phyloP scores from a whole-genome alignment of 1,284 basidiomycete genomes.

The Apiotrichum laibachii region DNA sequence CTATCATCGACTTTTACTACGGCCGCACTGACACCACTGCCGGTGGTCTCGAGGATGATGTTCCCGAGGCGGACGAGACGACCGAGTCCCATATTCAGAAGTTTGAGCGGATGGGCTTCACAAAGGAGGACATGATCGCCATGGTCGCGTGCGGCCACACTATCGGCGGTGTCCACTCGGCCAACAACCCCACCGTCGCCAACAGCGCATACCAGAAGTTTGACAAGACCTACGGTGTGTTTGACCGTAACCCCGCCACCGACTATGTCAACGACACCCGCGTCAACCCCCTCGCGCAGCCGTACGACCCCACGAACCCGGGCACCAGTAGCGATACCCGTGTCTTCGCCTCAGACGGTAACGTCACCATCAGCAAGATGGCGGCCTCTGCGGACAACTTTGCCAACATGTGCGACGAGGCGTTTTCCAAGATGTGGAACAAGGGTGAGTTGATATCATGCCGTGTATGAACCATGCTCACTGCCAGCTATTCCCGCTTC shows the following conservation, averaged over 20 bases:
- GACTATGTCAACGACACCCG: slow-evolving; percentile 13
- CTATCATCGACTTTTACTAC: slow-evolving; percentile 16
- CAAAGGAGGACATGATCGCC: slow-evolving; percentile 15
- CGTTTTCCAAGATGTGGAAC: slow-evolving; percentile 16
- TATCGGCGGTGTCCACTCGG: slow-evolving; percentile 21
- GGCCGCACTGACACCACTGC: slow-evolving; percentile 14
- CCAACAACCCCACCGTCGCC: slow-evolving; percentile 15
- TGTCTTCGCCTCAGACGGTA: slow-evolving; percentile 18
- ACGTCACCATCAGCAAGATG: slow-evolving; percentile 15
- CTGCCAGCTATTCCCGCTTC: slow-evolving; percentile 13
- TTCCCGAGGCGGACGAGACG: slow-evolving; percentile 18
- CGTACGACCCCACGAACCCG: slow-evolving; percentile 10
- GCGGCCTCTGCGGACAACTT: slow-evolving; percentile 15
- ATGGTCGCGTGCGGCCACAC: slow-evolving; percentile 24
- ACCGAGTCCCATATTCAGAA: slow-evolving; percentile 17
- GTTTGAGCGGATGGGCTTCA: slow-evolving; percentile 26
- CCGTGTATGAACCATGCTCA: neutral
- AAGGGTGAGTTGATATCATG: slow-evolving; percentile 2
- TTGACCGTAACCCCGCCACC: slow-evolving; percentile 17
- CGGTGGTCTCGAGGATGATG: slow-evolving; percentile 8
- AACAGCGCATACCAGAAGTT: slow-evolving; percentile 5
- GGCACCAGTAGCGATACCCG: slow-evolving; percentile 16
- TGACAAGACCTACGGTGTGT: slow-evolving; percentile 10
- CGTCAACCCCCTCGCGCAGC: slow-evolving; percentile 19
- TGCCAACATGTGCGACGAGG: slow-evolving; percentile 10